A percentile compares a stretch with the other conserved stretches of the same genome.
These are phyloP conservation scores for Aspergillus heteromorphus DNA, from an alignment of 495 filamentous ascomycete species.

Conservation along the genomic window DNA sequence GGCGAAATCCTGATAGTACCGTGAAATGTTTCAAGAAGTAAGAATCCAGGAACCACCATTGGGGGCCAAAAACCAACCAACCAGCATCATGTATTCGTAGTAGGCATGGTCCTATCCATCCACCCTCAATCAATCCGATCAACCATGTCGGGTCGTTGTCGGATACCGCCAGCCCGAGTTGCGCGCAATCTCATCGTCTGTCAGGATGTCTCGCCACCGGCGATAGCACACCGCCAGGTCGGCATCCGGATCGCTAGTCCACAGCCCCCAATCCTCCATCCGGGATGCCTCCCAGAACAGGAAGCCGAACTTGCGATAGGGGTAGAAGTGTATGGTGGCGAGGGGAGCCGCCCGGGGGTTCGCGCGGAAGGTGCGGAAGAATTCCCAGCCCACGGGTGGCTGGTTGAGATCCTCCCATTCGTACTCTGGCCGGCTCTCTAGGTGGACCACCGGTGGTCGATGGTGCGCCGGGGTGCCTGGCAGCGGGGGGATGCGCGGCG, in stretches of 20 bases:
- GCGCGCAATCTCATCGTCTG: neutral
- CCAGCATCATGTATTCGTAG: too few relatives aligned
- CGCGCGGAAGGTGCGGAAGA: neutral
- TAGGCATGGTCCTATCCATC: neutral
- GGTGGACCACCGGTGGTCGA: too few relatives aligned
- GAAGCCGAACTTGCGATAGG: neutral
- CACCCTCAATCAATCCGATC: too few relatives aligned
- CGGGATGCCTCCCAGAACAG: neutral
- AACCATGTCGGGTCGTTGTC: neutral
- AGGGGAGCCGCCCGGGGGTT: neutral
- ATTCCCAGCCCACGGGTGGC: neutral
- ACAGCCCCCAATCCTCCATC: neutral
- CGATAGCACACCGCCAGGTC: neutral
- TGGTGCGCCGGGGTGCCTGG: too few relatives aligned
- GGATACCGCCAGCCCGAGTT: neutral
- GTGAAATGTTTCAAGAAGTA: too few relatives aligned
- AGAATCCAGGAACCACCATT: too few relatives aligned
- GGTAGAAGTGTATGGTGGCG: neutral
- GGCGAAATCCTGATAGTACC: too few relatives aligned
- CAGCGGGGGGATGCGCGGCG: neutral
- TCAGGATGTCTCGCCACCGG: neutral
- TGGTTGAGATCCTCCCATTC: neutral
- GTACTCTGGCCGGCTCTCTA: too few relatives aligned
- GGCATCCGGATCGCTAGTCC: neutral
- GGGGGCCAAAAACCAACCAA: too few relatives aligned